Conservation (phyloP, 352 stramenopile species). For the Pilasporangium apinafurcum region DNA sequence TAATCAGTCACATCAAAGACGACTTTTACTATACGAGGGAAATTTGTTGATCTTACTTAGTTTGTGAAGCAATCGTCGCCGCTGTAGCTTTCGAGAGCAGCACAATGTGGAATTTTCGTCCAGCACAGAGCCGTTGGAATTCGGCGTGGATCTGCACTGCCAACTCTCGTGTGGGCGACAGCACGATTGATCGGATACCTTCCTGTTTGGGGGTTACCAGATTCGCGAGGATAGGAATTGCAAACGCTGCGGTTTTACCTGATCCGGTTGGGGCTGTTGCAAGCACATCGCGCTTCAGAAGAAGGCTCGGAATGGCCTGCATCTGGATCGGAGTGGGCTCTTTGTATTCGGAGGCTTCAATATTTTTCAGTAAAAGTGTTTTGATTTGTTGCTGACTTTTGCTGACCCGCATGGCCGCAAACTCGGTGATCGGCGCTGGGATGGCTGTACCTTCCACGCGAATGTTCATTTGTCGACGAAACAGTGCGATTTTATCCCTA, state of each 20-base stretch:
- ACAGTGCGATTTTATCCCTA: constrained; percentile 48
- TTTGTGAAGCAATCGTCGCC: constrained; percentile 58
- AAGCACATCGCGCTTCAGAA: constrained; percentile 91
- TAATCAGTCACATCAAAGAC: constrained; percentile 1
- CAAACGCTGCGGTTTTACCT: constrained; percentile 98
- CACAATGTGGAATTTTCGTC: constrained; percentile 84
- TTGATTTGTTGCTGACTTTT: constrained; percentile 41
- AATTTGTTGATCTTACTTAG: no score
- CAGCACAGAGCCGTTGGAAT: constrained; percentile 86
- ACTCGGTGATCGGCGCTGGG: constrained; percentile 69
- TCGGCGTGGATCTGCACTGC: constrained; percentile 96
- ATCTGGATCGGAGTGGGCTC: constrained; percentile 99
- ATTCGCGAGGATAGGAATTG: constrained; percentile 92
- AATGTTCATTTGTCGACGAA: constrained; percentile 80
- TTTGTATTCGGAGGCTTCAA: constrained; percentile 92
- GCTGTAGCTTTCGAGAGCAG: constrained; percentile 93
- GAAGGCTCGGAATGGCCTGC: constrained; percentile 90
- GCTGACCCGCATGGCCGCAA: constrained; percentile 60
- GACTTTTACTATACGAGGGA: no score
- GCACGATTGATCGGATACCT: constrained; percentile 90
- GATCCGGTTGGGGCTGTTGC: constrained; percentile 95
- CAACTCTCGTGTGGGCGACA: constrained; percentile 97
- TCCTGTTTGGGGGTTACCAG: constrained; percentile 39
- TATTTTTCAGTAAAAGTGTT: constrained; percentile 66
- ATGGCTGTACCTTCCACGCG: constrained; percentile 58